phyloP scores from a whole-genome alignment of 805 yeast species.

The Yarrowia hollandica region DNA sequence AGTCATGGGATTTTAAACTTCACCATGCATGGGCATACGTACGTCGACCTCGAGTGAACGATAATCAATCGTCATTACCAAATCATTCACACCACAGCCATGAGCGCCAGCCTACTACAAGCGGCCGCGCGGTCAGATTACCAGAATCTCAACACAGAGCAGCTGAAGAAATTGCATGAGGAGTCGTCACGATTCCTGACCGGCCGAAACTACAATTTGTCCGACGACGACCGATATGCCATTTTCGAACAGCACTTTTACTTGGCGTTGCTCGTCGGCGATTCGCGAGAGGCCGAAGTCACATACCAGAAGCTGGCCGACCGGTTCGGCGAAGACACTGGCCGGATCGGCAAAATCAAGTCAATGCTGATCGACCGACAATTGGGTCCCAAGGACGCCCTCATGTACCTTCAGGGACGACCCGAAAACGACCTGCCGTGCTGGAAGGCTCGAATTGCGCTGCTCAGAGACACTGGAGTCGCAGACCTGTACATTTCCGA shows the following conservation, averaged over 20 bases:
- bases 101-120: neutral
- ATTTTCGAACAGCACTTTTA: slow-evolving; percentile 73
- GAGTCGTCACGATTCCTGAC: slow-evolving; percentile 46
- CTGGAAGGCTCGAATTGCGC: slow-evolving; percentile 41
- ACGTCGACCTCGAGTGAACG: neutral
- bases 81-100: neutral
- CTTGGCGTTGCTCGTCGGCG: slow-evolving; percentile 58
- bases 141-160: slow-evolving; percentile 50
- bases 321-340: slow-evolving; percentile 58
- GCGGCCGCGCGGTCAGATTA: slow-evolving; percentile 42
- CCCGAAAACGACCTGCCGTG: slow-evolving; percentile 38
- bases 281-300: slow-evolving; percentile 70
- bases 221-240: slow-evolving; percentile 50
- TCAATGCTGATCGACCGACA: slow-evolving; percentile 59
- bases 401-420: slow-evolving; percentile 43
- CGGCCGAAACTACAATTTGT: slow-evolving; percentile 41
- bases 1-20: neutral
- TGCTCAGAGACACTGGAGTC: slow-evolving; percentile 37
- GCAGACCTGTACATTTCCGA: slow-evolving; percentile 53
- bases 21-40: neutral
- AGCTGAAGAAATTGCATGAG: slow-evolving; percentile 45
- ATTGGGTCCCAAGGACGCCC: slow-evolving; percentile 45
- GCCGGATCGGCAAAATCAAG: slow-evolving; percentile 56
- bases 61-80: too few relatives aligned
- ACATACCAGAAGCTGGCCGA: slow-evolving; percentile 66